Evolutionary conservation across 352 stramenopile species (phyloP), one percentile per base, ranked within the genome.

Genomic region (Phytophthora citrophthora): DNA sequence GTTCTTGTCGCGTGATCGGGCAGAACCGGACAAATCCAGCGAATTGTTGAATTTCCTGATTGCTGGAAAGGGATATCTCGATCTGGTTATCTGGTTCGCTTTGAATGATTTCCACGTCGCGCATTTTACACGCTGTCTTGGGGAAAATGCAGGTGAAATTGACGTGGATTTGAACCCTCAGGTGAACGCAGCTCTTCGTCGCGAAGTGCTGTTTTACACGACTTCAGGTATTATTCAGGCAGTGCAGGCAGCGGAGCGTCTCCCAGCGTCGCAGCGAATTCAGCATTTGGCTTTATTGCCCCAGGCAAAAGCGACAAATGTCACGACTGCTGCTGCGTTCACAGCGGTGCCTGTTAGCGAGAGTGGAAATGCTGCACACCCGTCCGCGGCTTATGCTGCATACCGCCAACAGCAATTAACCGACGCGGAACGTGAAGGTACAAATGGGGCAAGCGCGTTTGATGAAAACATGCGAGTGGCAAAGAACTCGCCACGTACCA

Each of bases 141-240:
- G 72, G 16, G 79, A 86, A 20, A 72, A 75, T 40, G 54, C 81
- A 4, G 76, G 86, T 12, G 82, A 94, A 5, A 76, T 89, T 32
- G 88, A 95, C 23, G 74, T 96, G 10, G 86, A 95, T 55, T 60
- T 96, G 18, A 93, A 91, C 62, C 90, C 89, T 46, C 89, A 96
- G 67, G 81, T 97, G 38, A 97, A 97, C 56, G 84, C 86, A 5
- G 90, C 88, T 31, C 57, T 97, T 45, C 82, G 90, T 12, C 80
- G 80, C 4, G 90, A 97, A 71, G 89, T 97, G 63, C 74, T 97
- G 3, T 95, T 93, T 64, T 96, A 96, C 77, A 96, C 90, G 27
- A 96, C 89, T 9, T 94, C 86, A 23, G 90, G 90, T 13, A 96
- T 97, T 51, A 90, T 96, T 44, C 82, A 95, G 67, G 89, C 90